Conservation (phyloP, 2,329 filamentous ascomycete genomes). For the Monilinia polystroma region DNA sequence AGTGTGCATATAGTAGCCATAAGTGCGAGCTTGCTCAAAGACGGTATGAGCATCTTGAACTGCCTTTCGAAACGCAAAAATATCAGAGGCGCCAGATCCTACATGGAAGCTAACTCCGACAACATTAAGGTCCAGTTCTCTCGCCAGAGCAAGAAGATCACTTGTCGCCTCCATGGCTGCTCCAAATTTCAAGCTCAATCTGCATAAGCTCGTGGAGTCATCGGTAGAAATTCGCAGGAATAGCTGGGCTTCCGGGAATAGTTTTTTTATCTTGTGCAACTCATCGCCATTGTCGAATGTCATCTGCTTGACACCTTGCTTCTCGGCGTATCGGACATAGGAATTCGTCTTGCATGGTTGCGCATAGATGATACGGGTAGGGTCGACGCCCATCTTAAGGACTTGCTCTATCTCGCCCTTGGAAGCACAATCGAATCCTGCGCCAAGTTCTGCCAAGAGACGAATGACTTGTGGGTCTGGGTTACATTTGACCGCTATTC, state of each 20-base stretch:
- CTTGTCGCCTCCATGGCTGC: constrained; percentile 81
- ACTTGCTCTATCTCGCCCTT: constrained; percentile 96
- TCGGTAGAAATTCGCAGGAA: constrained; percentile 95
- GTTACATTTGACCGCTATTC: constrained; percentile 94
- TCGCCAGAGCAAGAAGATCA: constrained; percentile 75
- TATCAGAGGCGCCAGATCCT: constrained; percentile 92
- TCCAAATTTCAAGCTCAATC: constrained; percentile 95
- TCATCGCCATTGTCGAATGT: constrained; percentile 99
- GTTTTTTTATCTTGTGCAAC: constrained; percentile 93
- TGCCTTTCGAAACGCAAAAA: constrained; percentile 85
- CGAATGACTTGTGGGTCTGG: constrained; percentile 85
- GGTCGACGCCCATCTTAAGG: constrained; percentile 76
- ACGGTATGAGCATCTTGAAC: constrained; percentile 85
- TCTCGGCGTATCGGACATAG: constrained; percentile 86
- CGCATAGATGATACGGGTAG: constrained; percentile 94
- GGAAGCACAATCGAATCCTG: constrained; percentile 97
- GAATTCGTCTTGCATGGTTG: constrained; percentile 99
- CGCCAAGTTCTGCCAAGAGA: constrained; percentile 83
- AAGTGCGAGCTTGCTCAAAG: constrained; percentile 76
- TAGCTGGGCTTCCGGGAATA: constrained; percentile 85
- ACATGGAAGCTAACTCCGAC: constrained; percentile 98
- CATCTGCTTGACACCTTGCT: constrained; percentile 90
- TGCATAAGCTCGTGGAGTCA: constrained; percentile 90
- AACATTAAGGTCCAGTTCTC: constrained; percentile 80
- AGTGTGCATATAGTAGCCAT: constrained; percentile 80